A percentile compares a stretch with the other conserved stretches of the same genome.
Evolutionary conservation across 2,329 filamentous ascomycete species (phyloP).

Genomic region (Fusarium abutilonis): DNA sequence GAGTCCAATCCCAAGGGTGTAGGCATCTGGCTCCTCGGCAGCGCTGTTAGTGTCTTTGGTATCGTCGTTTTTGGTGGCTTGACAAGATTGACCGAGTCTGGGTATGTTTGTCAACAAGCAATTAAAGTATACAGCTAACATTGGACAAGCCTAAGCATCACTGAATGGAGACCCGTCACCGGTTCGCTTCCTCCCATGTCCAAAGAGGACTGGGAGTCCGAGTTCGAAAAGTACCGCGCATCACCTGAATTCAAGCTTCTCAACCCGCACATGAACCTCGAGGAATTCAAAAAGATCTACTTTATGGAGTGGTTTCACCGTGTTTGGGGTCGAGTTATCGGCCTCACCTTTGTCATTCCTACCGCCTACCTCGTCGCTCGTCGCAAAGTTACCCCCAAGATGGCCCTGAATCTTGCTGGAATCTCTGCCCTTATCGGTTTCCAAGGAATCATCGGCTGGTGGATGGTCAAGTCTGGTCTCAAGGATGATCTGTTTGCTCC

Average conservation of each 20-base stretch:
- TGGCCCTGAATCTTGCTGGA: slow-evolving; percentile 80
- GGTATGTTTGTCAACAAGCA: slow-evolving; percentile 62
- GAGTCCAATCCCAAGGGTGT: slow-evolving; percentile 78
- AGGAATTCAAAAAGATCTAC: slow-evolving; percentile 98
- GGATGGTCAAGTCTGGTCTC: slow-evolving; percentile 98
- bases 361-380: slow-evolving; percentile 88
- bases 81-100: slow-evolving; percentile 94
- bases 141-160: slow-evolving; percentile 82
- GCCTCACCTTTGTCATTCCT: slow-evolving; percentile 87
- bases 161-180: slow-evolving; percentile 97
- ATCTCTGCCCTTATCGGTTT: slow-evolving; percentile 92
- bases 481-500: slow-evolving; percentile 95
- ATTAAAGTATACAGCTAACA: slow-evolving; percentile 6
- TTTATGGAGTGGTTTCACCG: slow-evolving; percentile 99
- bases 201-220: slow-evolving; percentile 84
- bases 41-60: slow-evolving; percentile 92
- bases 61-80: slow-evolving; percentile 96
- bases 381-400: slow-evolving; percentile 78
- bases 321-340: slow-evolving; percentile 92
- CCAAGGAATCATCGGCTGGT: slow-evolving; percentile 96
- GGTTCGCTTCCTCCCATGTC: slow-evolving; percentile 87
- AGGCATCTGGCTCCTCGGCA: slow-evolving; percentile 91
- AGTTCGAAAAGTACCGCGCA: slow-evolving; percentile 90
- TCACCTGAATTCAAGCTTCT: slow-evolving; percentile 93
- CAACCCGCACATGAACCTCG: slow-evolving; percentile 91